phyloP scores from a whole-genome alignment of 257 asterid genomes.

The Solanum tarijense region DNA sequence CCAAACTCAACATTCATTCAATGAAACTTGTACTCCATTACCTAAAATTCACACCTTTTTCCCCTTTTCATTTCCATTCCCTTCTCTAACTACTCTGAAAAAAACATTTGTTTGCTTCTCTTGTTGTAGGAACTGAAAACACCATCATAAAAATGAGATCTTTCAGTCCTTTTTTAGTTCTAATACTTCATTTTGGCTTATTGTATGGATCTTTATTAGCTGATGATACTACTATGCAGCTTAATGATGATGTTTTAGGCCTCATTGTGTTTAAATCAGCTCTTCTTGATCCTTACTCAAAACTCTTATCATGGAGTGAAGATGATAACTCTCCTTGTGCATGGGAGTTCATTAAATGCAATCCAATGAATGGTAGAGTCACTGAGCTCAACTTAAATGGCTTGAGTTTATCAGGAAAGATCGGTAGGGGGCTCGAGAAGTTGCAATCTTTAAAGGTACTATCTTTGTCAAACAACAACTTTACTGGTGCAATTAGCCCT shows the following conservation, averaged over 20 bases:
- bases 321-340: constrained; percentile 79
- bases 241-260: constrained; percentile 83
- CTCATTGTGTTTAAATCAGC: constrained; percentile 82
- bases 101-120: neutral
- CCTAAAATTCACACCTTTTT: neutral
- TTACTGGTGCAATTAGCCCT: constrained; percentile 44
- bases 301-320: constrained; percentile 65
- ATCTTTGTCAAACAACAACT: constrained; percentile 62
- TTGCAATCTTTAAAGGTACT: constrained; percentile 42
- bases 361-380: constrained; percentile 41
- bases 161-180: neutral
- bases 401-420: constrained; percentile 55
- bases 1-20: constrained; percentile 14
- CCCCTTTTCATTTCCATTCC: neutral
- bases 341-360: constrained; percentile 63
- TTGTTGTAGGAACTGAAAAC: neutral
- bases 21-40: neutral
- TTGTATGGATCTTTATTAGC: neutral
- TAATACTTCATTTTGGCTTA: neutral
- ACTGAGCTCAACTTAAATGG: constrained; percentile 47
- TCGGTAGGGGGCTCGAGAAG: constrained; percentile 72
- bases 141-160: neutral
- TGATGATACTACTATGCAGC: constrained; percentile 27
- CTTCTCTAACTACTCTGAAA: neutral
- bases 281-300: constrained; percentile 31